A percentile compares a stretch with the other conserved stretches of the same genome.
phyloP scores from a whole-genome alignment of 345 rosid species.

The Camelina laxa region DNA sequence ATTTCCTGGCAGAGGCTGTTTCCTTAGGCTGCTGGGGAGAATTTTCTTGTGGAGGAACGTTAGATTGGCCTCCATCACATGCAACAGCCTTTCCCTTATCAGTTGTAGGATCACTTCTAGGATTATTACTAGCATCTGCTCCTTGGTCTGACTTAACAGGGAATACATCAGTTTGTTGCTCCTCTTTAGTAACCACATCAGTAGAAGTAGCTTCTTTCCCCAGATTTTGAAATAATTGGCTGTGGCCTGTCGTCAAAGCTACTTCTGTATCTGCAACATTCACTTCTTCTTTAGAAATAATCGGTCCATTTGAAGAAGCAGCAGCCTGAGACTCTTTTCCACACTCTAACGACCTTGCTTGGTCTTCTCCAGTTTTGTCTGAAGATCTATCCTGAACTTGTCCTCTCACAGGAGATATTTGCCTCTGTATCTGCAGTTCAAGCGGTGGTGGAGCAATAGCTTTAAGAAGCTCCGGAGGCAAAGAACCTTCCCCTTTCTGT shows the following conservation, averaged over 20 bases:
- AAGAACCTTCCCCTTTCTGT: slow-evolving; percentile 93
- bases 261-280: slow-evolving; percentile 66
- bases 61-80: slow-evolving; percentile 71
- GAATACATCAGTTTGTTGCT: slow-evolving; percentile 62
- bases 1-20: slow-evolving; percentile 78
- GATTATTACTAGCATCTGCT: slow-evolving; percentile 57
- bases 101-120: slow-evolving; percentile 63
- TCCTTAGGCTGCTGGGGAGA: slow-evolving; percentile 76
- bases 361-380: slow-evolving; percentile 66
- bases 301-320: slow-evolving; percentile 55
- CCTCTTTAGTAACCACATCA: slow-evolving; percentile 64
- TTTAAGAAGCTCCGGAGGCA: slow-evolving; percentile 93
- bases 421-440: slow-evolving; percentile 67
- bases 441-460: slow-evolving; percentile 92
- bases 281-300: slow-evolving; percentile 63
- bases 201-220: slow-evolving; percentile 59
- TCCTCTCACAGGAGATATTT: slow-evolving; percentile 56
- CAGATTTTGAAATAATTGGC: slow-evolving; percentile 51
- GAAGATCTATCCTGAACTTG: slow-evolving; percentile 63
- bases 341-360: slow-evolving; percentile 58
- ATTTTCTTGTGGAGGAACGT: slow-evolving; percentile 66
- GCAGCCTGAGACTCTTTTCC: slow-evolving; percentile 58
- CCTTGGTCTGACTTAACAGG: slow-evolving; percentile 79
- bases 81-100: slow-evolving; percentile 82
- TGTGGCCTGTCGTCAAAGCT: slow-evolving; percentile 51